Base-by-base conservation (phyloP, 768 basidiomycete genomes). In the Porphyrellus cyaneotinctus region DNA sequence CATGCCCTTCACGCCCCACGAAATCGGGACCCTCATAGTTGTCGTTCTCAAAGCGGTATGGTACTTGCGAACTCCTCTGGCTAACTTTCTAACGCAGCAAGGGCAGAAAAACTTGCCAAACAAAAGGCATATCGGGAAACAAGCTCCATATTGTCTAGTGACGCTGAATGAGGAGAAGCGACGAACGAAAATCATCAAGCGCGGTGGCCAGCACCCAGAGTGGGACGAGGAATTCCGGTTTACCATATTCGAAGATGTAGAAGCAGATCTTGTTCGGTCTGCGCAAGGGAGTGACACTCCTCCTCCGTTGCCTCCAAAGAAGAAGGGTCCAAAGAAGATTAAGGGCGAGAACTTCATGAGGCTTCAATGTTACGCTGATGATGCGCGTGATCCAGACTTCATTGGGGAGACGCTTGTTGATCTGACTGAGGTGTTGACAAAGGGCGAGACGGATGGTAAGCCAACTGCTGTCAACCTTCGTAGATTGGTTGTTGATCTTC, bases 181-280 rank as follows among this genome's bases (percentile, higher is more conserved):
- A 53, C 80, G 90, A 47, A 98, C 95, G 6, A 91, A 88, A 68
- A 84, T 92, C n/a, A 87, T 97, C 68, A 95, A 91, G 67, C 87
- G 92, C 28, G 97, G 97, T 45, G 97, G 97, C 17, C 97, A 99
- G 68, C 94, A 97, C 69, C 97, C 97, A 6, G 93, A 93, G 72
- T 99, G 97, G 95, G 97, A 99, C 66, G 94, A 97, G 63, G 97
- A 99, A 72, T 77, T 98, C 64, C 86, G 97, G 38, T 98, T 97
- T 71, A 85, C 87, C 23, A 75, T 99, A 41, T 81, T 77, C 58
- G 95, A 97, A 65, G 91, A 92, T 58, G 71, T 74, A 30, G 77
- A 81, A 28, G 81, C 78, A 58, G 74, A 76, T n/a, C 70, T 75
- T 37, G 73, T 77, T 33, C 71, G 75, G 57, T 72, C 72, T 47